Conservation (phyloP, 2,329 filamentous ascomycete species). For the Monilinia vaccinii-corymbosi region DNA sequence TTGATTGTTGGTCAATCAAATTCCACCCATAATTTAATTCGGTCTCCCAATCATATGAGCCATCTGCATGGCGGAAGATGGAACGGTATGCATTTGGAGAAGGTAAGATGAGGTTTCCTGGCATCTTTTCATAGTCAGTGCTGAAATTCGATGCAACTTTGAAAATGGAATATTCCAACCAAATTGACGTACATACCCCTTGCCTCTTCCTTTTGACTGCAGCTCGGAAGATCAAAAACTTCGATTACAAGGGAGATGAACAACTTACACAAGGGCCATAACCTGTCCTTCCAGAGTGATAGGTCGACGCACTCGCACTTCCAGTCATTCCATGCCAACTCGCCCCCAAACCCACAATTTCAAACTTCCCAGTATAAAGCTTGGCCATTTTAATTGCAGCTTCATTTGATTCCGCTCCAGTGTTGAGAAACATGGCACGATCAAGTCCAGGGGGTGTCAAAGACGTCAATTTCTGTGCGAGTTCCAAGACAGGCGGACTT, state of each 20-base stretch:
- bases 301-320: slow-evolving; percentile 43
- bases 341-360: slow-evolving; percentile 50
- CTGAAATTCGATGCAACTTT: not conserved
- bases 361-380: slow-evolving; percentile 53
- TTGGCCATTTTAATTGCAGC: slow-evolving; percentile 58
- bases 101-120: slow-evolving; percentile 49
- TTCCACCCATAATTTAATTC: slow-evolving; percentile 55
- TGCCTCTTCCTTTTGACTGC: not conserved
- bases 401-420: slow-evolving; percentile 49
- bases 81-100: slow-evolving; percentile 54
- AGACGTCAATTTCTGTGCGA: slow-evolving; percentile 41
- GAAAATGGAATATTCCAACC: not conserved
- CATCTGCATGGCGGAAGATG: slow-evolving; percentile 48
- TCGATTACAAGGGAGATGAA: not conserved
- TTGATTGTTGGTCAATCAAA: slow-evolving; percentile 49
- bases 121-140: slow-evolving; percentile 32
- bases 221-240: not conserved
- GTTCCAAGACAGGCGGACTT: slow-evolving; percentile 45
- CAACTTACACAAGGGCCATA: slow-evolving; percentile 31
- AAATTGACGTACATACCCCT: not conserved
- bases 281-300: slow-evolving; percentile 42
- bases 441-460: slow-evolving; percentile 41
- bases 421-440: slow-evolving; percentile 49
- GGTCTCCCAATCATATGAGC: slow-evolving; percentile 55
- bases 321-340: slow-evolving; percentile 55